Percentiles rank a stretch among this genome's conserved stretches.
These are phyloP conservation scores for Spathaspora passalidarum DNA, from an alignment of 805 yeast species.

Conservation along the genomic window DNA sequence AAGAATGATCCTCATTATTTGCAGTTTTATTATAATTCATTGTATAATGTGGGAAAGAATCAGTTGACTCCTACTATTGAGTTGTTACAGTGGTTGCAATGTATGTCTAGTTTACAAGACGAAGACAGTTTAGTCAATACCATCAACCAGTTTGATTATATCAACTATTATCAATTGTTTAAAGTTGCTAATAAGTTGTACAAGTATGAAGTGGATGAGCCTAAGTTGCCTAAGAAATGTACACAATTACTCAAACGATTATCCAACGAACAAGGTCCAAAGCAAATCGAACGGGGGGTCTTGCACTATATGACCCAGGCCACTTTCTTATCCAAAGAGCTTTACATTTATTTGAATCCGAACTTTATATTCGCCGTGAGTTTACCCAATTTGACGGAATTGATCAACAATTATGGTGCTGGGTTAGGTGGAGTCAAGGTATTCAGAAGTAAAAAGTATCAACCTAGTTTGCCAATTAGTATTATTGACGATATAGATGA, in stretches of 20 bases:
- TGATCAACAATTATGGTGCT: constrained; percentile 73
- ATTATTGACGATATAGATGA: constrained; percentile 73
- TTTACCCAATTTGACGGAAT: constrained; percentile 71
- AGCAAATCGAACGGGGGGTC: constrained; percentile 23
- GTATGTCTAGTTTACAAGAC: constrained; percentile 66
- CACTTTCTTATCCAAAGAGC: constrained; percentile 37
- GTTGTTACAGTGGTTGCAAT: constrained; percentile 86
- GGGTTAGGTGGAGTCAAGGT: constrained; percentile 63
- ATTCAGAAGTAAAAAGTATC: constrained; percentile 52
- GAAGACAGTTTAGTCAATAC: constrained; percentile 61
- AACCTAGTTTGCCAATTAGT: constrained; percentile 70
- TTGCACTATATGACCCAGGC: constrained; percentile 41
- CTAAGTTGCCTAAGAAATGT: constrained; percentile 48
- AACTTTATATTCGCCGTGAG: constrained; percentile 53
- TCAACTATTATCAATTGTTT: constrained; percentile 69
- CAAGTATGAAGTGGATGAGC: constrained; percentile 80
- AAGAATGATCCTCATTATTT: constrained; percentile 45
- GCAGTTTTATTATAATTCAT: constrained; percentile 59
- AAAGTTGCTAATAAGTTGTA: constrained; percentile 67
- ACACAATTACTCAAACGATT: constrained; percentile 28
- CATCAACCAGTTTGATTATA: constrained; percentile 47
- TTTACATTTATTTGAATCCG: constrained; percentile 49
- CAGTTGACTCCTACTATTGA: constrained; percentile 75
- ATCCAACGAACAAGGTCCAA: constrained; percentile 35
- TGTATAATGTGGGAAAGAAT: constrained; percentile 60